These are phyloP conservation scores for Plasmodium reichenowi DNA, from an alignment of 169 alveolate genomes.

Conservation along the genomic window DNA sequence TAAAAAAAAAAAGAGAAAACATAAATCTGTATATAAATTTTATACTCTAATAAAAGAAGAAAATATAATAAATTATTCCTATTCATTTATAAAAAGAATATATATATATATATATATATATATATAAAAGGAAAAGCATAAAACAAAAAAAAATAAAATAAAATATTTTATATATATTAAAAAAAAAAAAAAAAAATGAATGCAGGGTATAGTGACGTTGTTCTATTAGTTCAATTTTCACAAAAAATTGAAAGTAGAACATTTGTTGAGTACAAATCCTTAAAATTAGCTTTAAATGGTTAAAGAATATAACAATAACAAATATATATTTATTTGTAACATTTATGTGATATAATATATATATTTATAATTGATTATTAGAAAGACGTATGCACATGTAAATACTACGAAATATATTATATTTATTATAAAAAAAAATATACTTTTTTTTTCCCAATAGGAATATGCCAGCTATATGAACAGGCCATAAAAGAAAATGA, in stretches of 20 bases:
- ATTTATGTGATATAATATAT: background rate
- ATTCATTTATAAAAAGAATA: background rate
- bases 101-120: too few relatives aligned
- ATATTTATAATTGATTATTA: background rate
- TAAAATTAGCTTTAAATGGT: slow-evolving; percentile 77
- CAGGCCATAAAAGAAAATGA: slow-evolving; percentile 77
- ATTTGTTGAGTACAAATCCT: slow-evolving; percentile 73
- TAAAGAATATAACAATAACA: background rate
- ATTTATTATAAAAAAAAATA: background rate
- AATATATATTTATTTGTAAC: background rate
- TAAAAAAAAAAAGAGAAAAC: slow-evolving; percentile 2
- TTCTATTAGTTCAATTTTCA: slow-evolving; percentile 71
- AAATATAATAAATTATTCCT: slow-evolving; percentile 1
- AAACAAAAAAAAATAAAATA: slow-evolving; percentile 8
- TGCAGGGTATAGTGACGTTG: slow-evolving; percentile 74
- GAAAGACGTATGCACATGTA: background rate
- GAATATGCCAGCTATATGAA: slow-evolving; percentile 76
- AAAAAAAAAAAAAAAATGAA: slow-evolving; percentile 46
- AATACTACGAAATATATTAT: background rate
- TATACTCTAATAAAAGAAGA: slow-evolving; percentile 3
- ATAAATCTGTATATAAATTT: background rate
- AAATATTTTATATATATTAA: background rate
- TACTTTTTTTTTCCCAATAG: slow-evolving; percentile 7
- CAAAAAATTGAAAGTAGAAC: slow-evolving; percentile 75
- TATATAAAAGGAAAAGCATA: slow-evolving; percentile 6